phyloP scores from a whole-genome alignment of 2,329 filamentous ascomycete species.

The Xylariaceae sp. region DNA sequence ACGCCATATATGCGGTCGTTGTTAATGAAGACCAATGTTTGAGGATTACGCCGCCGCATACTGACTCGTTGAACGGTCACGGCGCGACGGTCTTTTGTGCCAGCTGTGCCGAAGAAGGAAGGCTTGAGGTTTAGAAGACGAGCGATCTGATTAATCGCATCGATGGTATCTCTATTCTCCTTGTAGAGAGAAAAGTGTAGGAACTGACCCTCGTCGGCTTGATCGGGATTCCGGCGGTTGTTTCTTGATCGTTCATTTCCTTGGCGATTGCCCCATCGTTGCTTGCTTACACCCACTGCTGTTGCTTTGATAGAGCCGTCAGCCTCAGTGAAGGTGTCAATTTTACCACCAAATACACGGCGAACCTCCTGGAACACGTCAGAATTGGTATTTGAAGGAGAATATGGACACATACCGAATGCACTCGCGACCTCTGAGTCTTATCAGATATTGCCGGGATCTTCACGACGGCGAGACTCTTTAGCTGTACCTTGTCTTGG shows the following conservation, averaged over 20 bases:
- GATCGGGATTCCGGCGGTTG: conserved; percentile 26
- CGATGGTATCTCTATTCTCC: conserved; percentile 97
- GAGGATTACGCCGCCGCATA: conserved; percentile 52
- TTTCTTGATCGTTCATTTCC: conserved; percentile 28
- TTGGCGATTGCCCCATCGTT: conserved; percentile 35
- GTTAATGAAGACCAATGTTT: conserved; percentile 69
- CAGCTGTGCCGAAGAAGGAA: conserved; percentile 75
- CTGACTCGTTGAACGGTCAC: conserved; percentile 84
- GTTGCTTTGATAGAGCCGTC: conserved; percentile 66
- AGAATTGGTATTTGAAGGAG: conserved; percentile 12
- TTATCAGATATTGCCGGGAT: conserved; percentile 35
- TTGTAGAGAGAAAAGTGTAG: conserved; percentile 93
- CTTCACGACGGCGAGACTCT: conserved; percentile 25
- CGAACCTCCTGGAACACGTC: conserved; percentile 59
- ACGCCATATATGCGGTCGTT: conserved; percentile 62
- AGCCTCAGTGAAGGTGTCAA: conserved; percentile 72
- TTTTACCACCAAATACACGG: conserved; percentile 74
- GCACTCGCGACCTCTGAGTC: conserved; percentile 41
- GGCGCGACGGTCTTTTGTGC: conserved; percentile 87
- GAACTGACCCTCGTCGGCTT: conserved; percentile 65
- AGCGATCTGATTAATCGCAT: conserved; percentile 76
- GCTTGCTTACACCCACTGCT: conserved; percentile 25
- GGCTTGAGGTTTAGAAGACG: conserved; percentile 74
- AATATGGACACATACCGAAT: conserved; percentile 45
- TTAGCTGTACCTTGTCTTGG: conserved; percentile 19